Conservation (phyloP, 2,329 filamentous ascomycete genomes). For the Colletotrichum cordylinicola region DNA sequence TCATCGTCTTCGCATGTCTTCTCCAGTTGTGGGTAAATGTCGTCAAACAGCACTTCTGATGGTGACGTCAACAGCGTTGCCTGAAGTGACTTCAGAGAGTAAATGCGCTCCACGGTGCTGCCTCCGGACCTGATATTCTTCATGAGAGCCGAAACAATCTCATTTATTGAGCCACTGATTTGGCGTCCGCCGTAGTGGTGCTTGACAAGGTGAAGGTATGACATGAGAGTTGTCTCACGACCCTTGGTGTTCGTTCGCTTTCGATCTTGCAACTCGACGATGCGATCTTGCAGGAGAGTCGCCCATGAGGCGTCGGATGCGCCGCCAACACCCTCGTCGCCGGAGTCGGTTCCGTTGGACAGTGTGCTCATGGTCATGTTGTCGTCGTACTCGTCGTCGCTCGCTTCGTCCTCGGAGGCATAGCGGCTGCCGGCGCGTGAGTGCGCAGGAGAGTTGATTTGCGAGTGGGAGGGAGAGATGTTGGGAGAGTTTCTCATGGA, state of each 20-base stretch:
- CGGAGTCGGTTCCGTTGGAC: slow-evolving; percentile 50
- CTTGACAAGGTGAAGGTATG: slow-evolving; percentile 70
- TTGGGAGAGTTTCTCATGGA: slow-evolving; percentile 63
- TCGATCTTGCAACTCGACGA: slow-evolving; percentile 74
- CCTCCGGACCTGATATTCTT: slow-evolving; percentile 73
- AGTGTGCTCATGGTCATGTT: slow-evolving; percentile 49
- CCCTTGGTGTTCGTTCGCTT: slow-evolving; percentile 79
- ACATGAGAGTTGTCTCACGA: slow-evolving; percentile 68
- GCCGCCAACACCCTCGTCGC: slow-evolving; percentile 58
- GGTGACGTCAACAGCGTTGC: slow-evolving; percentile 73
- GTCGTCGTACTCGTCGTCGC: slow-evolving; percentile 59
- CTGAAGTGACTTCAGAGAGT: slow-evolving; percentile 75
- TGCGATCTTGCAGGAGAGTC: slow-evolving; percentile 66
- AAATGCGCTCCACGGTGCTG: slow-evolving; percentile 71
- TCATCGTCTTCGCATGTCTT: slow-evolving; percentile 70
- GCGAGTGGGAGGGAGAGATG: slow-evolving; percentile 63
- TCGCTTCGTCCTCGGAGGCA: slow-evolving; percentile 68
- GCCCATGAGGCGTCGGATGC: slow-evolving; percentile 67
- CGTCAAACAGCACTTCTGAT: slow-evolving; percentile 70
- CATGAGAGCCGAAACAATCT: slow-evolving; percentile 70
- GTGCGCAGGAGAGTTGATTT: slow-evolving; percentile 60
- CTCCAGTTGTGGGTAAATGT: slow-evolving; percentile 63
- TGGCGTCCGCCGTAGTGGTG: slow-evolving; percentile 70
- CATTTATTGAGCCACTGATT: slow-evolving; percentile 62
- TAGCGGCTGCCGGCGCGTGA: slow-evolving; percentile 68